These are phyloP conservation scores for Celoporthe dispersa DNA, from an alignment of 2,329 filamentous ascomycete species.

Conservation along the genomic window DNA sequence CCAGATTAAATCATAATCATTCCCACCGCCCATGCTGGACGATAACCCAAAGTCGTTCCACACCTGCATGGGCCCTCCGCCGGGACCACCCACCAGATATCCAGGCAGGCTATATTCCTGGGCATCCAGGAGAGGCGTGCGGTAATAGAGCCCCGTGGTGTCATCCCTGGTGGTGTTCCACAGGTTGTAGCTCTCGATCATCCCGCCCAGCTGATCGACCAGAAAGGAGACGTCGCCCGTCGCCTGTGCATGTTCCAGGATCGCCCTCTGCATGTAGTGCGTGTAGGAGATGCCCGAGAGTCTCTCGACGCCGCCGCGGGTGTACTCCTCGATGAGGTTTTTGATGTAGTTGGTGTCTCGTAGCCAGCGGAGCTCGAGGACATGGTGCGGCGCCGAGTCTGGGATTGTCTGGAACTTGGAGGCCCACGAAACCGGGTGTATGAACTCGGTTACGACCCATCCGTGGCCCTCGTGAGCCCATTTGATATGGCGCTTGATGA, in stretches of 20 bases:
- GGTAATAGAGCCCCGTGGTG: background rate
- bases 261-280: background rate
- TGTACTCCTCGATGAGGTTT: conserved; percentile 1
- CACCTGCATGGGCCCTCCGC: background rate
- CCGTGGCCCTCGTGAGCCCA: conserved; percentile 7
- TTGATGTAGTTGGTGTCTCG: conserved; percentile 4
- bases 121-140: background rate
- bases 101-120: conserved; percentile 3
- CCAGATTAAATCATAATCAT: background rate
- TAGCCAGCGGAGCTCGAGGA: background rate
- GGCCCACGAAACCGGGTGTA: background rate
- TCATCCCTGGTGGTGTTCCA: background rate
- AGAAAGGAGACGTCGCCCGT: background rate
- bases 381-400: background rate
- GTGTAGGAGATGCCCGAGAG: background rate
- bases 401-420: conserved; percentile 2
- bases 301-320: background rate
- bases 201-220: background rate
- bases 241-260: background rate
- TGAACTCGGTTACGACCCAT: conserved; percentile 10
- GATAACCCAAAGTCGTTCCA: background rate
- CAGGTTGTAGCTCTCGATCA: background rate
- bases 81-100: background rate
- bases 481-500: conserved; percentile 9
- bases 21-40: background rate